Evolutionary conservation across 768 basidiomycete genomes (phyloP), one percentile per base, ranked within the genome.

Genomic region (Tricholoma furcatifolium): DNA sequence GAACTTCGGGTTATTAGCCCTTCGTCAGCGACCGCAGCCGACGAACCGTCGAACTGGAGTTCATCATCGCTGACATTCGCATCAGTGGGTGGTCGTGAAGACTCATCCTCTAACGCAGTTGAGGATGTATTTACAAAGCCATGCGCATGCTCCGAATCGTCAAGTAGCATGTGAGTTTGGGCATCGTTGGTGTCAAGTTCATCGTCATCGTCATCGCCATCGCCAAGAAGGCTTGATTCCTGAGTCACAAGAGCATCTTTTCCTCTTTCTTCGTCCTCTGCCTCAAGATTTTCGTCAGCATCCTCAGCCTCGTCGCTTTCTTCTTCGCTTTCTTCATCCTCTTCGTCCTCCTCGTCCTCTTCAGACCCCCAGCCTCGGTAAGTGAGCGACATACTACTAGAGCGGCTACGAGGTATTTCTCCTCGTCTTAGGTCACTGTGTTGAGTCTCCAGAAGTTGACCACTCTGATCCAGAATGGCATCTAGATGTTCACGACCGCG

Each of bases 381-480:
- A 38, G 58, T 70, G 65, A 60, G 69, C 0, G 73, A 78, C 40
- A 74, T 61, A 34, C 81, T 85, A 39, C 73, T 78, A 2, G 85
- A 85, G 14, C 83, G 78, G 59, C 85, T 91, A 21, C 75, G 62
- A 27, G 70, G 72, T n/a, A 68, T 48, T 44, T 77, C 80, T 7
- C 75, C 77, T 45, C 78, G 75, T 1, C 73, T 71, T 41, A 93
- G 69, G 60, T 90, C 88, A 1, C 79, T 76, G 42, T 88, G 85
- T 62, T 96, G 95, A 1, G 91, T 88, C 62, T 89, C 87, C 54
- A 97, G 71, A 51, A 96, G 83, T 43, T 88, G 85, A 0, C 90
- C 90, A 32, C 92, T 95, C 62, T 95, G 88, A 68, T 93, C 83
- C 42, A 98, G 74, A 57, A 98, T 91, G 4, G 88, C 91, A 66